Evolutionary conservation across 202 grass and related monocot genomes (phyloP).

Genomic region (Zizania palustris): DNA sequence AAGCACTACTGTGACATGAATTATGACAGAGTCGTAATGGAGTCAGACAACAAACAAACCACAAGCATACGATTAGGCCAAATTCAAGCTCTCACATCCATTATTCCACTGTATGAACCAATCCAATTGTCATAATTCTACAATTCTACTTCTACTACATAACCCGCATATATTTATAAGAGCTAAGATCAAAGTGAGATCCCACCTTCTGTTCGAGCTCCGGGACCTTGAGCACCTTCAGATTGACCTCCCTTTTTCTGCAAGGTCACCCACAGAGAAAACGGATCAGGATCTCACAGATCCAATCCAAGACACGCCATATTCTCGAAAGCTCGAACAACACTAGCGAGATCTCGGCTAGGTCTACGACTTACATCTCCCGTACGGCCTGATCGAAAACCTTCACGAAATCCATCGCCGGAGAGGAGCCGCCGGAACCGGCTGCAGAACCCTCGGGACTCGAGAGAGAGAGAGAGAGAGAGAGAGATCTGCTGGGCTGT

Average conservation of each 20-base stretch:
- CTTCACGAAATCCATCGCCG: slow-evolving; percentile 97
- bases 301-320: slow-evolving; percentile 13
- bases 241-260: slow-evolving; percentile 99
- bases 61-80: not conserved
- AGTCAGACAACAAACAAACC: not conserved
- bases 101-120: slow-evolving; percentile 6
- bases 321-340: slow-evolving; percentile 12
- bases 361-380: slow-evolving; percentile 73
- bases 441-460: not conserved
- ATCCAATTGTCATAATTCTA: not conserved
- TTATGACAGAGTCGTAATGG: not conserved
- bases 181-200: slow-evolving; percentile 47
- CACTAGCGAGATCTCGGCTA: slow-evolving; percentile 10
- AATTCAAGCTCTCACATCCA: slow-evolving; percentile 15
- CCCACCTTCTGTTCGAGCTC: slow-evolving; percentile 99
- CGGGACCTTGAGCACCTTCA: slow-evolving; percentile 98
- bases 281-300: slow-evolving; percentile 27
- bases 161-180: not conserved
- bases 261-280: slow-evolving; percentile 30
- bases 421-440: not conserved
- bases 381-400: slow-evolving; percentile 96
- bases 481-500: no score
- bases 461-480: slow-evolving; percentile 29
- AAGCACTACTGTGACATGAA: not conserved
- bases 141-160: not conserved